Percentiles rank a stretch among this genome's conserved stretches.
phyloP scores from a whole-genome alignment of 257 asterid species.

The Mitragyna speciosa region DNA sequence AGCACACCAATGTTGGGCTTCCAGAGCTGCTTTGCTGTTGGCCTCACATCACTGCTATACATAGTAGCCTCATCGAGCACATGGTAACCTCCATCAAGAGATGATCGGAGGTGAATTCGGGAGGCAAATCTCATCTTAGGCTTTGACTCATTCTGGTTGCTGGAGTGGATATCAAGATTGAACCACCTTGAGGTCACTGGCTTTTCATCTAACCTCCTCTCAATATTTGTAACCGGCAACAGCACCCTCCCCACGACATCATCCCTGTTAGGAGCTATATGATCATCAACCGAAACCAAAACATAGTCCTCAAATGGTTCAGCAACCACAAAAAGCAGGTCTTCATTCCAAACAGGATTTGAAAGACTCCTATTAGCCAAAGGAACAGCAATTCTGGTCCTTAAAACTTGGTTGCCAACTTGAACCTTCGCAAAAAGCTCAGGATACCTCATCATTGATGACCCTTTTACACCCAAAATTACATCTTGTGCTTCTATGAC shows the following conservation, averaged over 20 bases:
- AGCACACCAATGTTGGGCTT: conserved; percentile 86
- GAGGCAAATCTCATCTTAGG: conserved; percentile 63
- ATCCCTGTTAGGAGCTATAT: conserved; percentile 57
- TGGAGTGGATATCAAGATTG: conserved; percentile 56
- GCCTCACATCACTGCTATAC: conserved; percentile 82
- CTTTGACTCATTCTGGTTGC: conserved; percentile 47
- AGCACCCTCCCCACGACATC: conserved; percentile 64
- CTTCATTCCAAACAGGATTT: conserved; percentile 80
- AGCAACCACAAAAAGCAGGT: conserved; percentile 73
- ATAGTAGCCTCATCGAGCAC: conserved; percentile 84
- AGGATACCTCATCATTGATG: conserved; percentile 61
- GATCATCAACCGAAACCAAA: conserved; percentile 64
- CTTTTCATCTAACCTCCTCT: conserved; percentile 67
- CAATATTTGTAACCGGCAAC: conserved; percentile 49
- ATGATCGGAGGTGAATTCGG: conserved; percentile 67
- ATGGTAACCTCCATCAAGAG: conserved; percentile 88
- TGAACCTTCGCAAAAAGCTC: conserved; percentile 78
- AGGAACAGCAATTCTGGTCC: conserved; percentile 63
- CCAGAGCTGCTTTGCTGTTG: conserved; percentile 90
- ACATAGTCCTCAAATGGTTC: conserved; percentile 83
- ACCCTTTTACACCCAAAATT: conserved; percentile 54
- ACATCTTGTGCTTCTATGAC: conserved; percentile 84
- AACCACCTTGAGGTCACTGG: conserved; percentile 67
- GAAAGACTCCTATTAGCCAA: conserved; percentile 45
- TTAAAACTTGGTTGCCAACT: conserved; percentile 72